Evolutionary conservation across 208 protist genomes (phyloP), one percentile per base, ranked within the genome.

Genomic region (Crithidia thermophila): DNA sequence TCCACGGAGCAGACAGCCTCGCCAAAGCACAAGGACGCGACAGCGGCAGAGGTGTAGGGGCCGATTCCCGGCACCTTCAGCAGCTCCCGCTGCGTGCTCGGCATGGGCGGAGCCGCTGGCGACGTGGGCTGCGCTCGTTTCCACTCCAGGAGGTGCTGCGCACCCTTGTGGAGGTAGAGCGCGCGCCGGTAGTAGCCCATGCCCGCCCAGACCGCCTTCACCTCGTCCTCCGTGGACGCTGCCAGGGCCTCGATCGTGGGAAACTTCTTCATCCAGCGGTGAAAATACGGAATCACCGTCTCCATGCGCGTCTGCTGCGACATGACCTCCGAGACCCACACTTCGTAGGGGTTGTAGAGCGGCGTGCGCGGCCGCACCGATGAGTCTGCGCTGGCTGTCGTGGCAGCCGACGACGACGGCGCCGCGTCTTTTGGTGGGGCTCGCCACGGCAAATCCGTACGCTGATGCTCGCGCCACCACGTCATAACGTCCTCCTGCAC

Each of bases 291-390:
- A 51, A 97, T 88, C 27, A 98, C 94, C 0, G 93, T 97, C 8
- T 79, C 83, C 55, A 98, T 92, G 34, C 85, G 91, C 5, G 97
- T 98, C 74, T 98, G 97, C 72, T 98, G 97, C 0, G 92, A 93
- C 95, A 98, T 98, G 21, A 98, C 90, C 73, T 98, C 94, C 1
- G 86, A 95, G 37, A 98, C 92, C 95, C 94, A 98, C 7, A 98
- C 85, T 45, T 84, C 75, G 65, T 98, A 98, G 3, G 92, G 81
- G 56, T 96, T 77, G 58, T 58, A 81, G 5, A 30, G 51, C 8
- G 47, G 42, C 52, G 62, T 51, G 37, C 21, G 45, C n/a, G 14
- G 25, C 13, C 6, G 49, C 31, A 18, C 21, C 50, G 42, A 18
- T 40, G n/a, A n/a, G n/a, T n/a, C n/a, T n/a, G n/a, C n/a, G 56